Percentiles rank a stretch among this genome's conserved stretches.
phyloP scores from a whole-genome alignment of 805 yeast genomes.

The Starmerella apicola region DNA sequence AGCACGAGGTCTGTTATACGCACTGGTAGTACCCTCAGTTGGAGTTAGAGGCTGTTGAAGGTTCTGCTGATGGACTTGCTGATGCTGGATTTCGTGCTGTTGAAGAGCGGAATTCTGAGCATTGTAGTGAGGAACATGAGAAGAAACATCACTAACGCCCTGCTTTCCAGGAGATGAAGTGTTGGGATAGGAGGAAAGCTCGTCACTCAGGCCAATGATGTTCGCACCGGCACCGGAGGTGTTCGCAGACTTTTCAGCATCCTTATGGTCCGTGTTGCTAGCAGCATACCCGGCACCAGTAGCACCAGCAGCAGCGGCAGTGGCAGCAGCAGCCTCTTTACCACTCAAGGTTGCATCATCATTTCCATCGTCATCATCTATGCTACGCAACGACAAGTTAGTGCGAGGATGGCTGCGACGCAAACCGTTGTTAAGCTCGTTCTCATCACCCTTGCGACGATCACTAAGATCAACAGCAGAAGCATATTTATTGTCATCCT shows the following conservation, averaged over 20 bases:
- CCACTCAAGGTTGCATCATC: background rate
- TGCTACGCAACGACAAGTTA: constrained; percentile 12
- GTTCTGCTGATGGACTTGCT: too few species aligned
- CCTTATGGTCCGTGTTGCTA: too few species aligned
- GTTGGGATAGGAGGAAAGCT: constrained; percentile 5
- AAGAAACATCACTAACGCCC: too few species aligned
- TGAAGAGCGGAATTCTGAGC: too few species aligned
- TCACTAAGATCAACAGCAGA: background rate
- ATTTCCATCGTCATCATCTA: background rate
- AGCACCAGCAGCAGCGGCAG: constrained; percentile 2
- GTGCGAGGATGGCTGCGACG: constrained; percentile 20
- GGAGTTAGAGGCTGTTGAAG: too few species aligned
- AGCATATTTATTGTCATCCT: background rate
- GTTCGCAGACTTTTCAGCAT: too few species aligned
- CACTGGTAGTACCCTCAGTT: too few species aligned
- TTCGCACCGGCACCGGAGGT: constrained; percentile 13
- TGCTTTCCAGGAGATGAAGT: background rate
- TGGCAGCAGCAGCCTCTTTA: background rate
- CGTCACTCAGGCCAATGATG: constrained; percentile 10
- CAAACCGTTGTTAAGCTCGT: constrained; percentile 1
- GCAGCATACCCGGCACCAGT: too few species aligned
- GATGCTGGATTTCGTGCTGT: too few species aligned
- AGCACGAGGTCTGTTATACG: too few species aligned
- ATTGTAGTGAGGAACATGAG: too few species aligned
- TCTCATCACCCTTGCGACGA: background rate